phyloP scores from a whole-genome alignment of 352 stramenopile species.

The Phytophthora sp. region DNA sequence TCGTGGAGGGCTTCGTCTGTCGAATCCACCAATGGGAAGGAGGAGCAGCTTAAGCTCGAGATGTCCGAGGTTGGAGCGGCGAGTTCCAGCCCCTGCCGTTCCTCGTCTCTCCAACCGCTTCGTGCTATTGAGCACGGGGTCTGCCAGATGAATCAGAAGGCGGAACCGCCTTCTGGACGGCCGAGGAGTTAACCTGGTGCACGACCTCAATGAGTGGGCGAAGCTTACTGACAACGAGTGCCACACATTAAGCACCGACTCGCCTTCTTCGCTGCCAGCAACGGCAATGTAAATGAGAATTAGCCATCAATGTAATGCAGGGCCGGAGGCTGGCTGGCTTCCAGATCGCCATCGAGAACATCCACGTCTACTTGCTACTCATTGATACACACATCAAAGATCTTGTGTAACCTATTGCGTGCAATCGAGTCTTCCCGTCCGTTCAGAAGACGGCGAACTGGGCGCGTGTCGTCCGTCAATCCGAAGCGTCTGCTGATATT shows the following conservation, averaged over 20 bases:
- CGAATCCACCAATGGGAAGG: slow-evolving; percentile 22
- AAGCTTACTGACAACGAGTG: slow-evolving; percentile 94
- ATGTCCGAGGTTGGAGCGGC: slow-evolving; percentile 83
- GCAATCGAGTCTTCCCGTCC: slow-evolving; percentile 97
- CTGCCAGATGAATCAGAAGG: slow-evolving; percentile 99
- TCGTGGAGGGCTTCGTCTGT: slow-evolving; percentile 28
- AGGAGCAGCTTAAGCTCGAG: slow-evolving; percentile 31
- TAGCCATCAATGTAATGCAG: slow-evolving; percentile 97
- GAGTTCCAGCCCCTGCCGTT: slow-evolving; percentile 92
- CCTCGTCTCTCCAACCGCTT: slow-evolving; percentile 94
- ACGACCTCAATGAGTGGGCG: slow-evolving; percentile 96
- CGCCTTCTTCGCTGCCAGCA: slow-evolving; percentile 98
- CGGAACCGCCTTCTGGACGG: slow-evolving; percentile 99
- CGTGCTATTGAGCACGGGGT: slow-evolving; percentile 97
- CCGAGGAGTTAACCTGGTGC: slow-evolving; percentile 97
- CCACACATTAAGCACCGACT: slow-evolving; percentile 97
- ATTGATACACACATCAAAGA: slow-evolving; percentile 99
- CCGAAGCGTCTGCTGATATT: slow-evolving; percentile 97
- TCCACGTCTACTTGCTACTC: slow-evolving; percentile 99
- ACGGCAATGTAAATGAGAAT: slow-evolving; percentile 99
- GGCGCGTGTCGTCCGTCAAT: slow-evolving; percentile 95
- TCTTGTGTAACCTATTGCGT: slow-evolving; percentile 91
- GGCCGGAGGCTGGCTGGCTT: slow-evolving; percentile 97
- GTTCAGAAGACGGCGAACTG: slow-evolving; percentile 97
- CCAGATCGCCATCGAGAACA: slow-evolving; percentile 99